Evolutionary conservation across 345 rosid species (phyloP), one percentile per base, ranked within the genome.

Genomic region (Boechera stricta): DNA sequence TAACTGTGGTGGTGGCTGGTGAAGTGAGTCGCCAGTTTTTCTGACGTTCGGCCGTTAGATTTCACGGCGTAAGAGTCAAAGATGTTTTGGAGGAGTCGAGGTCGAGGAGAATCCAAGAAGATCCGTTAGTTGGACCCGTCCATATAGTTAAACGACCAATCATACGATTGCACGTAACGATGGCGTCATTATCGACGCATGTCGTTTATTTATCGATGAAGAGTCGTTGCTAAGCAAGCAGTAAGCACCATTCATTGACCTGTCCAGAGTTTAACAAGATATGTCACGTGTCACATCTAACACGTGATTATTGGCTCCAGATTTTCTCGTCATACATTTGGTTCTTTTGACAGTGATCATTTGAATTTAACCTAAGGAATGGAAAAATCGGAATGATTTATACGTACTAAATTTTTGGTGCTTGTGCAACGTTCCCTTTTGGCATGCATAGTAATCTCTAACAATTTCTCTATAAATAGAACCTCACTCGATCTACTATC

Each of bases 51-150:
- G 1, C 49, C 71, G 56, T 64, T 55, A 73, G 10, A 64, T 32
- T 33, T 74, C 38, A 74, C 77, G 65, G 77, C 52, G 36, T 64
- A 10, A 38, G 0, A 28, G 53, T 52, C 41, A 29, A 28, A 51
- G 16, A 36, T 41, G 7, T 24, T 69, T n/a, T 1, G 33, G 12
- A 41, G 44, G 44, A 10, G 39, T 36, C 8, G 18, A 35, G 5
- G 24, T 21, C 24, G 24, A 21, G 51, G 32, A 61, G 28, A 29
- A 16, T 32, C 39, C 4, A 8, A 59, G 24, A 62, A 33, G 10
- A 65, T 65, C 74, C 57, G 28, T 15, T 35, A 48, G 36, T 71
- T 54, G 51, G 48, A 35, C 28, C 15, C 36, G 12, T n/a, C 18
- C 60, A 24, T 28, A 33, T 49, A 32, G 24, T 53, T 53, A 31